Evolutionary conservation across 192 early-diverging fungal species (phyloP).

Genomic region (Linnemannia exigua): DNA sequence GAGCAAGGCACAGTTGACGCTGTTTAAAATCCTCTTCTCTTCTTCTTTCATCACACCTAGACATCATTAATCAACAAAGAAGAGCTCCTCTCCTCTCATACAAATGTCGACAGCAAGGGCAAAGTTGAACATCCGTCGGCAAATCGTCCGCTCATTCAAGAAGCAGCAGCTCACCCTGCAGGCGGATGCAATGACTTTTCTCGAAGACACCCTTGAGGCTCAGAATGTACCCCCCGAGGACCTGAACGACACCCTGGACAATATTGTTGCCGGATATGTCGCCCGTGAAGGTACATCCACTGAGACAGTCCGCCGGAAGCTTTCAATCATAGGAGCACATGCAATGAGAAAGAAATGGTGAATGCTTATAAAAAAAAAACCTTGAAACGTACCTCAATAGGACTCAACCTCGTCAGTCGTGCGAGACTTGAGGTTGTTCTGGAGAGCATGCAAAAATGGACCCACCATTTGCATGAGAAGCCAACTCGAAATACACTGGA

Average conservation of each 20-base stretch:
- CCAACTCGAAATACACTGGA: slow-evolving; percentile 49
- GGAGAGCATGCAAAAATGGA: slow-evolving; percentile 56
- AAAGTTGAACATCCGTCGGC: slow-evolving; percentile 42
- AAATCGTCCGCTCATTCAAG: slow-evolving; percentile 81
- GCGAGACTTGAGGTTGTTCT: slow-evolving; percentile 43
- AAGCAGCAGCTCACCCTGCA: slow-evolving; percentile 86
- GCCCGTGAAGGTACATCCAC: slow-evolving; percentile 74
- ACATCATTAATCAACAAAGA: background rate
- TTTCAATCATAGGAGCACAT: too few relatives aligned
- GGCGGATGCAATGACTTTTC: slow-evolving; percentile 76
- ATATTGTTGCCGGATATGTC: slow-evolving; percentile 78
- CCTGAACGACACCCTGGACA: slow-evolving; percentile 73
- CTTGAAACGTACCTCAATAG: background rate
- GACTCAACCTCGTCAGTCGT: slow-evolving; percentile 34
- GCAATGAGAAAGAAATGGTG: too few relatives aligned
- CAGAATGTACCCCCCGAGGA: slow-evolving; percentile 57
- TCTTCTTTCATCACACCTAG: background rate
- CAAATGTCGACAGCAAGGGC: slow-evolving; percentile 47
- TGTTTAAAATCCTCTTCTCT: too few relatives aligned
- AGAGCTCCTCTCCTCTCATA: background rate
- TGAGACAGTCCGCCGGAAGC: too few relatives aligned
- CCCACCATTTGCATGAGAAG: slow-evolving; percentile 46
- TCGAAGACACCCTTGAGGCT: slow-evolving; percentile 69
- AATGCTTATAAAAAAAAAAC: background rate
- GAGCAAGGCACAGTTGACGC: background rate